Evolutionary conservation across 2,329 filamentous ascomycete species (phyloP), one percentile per base, ranked within the genome.

Genomic region (Aspergillus sojae): DNA sequence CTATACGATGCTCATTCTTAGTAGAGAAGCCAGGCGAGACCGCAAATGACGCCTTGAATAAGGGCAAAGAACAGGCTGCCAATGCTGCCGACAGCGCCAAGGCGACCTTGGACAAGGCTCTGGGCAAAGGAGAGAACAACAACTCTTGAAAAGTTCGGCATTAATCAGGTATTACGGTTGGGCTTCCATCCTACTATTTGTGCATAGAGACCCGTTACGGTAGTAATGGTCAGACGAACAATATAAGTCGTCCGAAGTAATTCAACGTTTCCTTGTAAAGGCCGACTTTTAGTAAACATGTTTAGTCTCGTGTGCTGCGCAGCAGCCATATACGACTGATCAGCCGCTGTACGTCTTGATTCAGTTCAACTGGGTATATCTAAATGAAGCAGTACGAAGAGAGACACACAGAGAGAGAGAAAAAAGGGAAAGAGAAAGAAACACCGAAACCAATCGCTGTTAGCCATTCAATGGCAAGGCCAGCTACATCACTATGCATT

Each of bases 401-500:
- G 30, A 39, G 21, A 60, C 23, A 60, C 23, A 36, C 30, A 56
- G 21, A 50, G 32, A 60, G 28, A 48, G 26, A 34, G 36, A 57
- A 43, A 36, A 48, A 36, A 26, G 21, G 55, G 52, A 53, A 54
- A 43, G 50, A 56, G n/a, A 32, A 41, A 36, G 23, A 36, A 50
- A 41, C 36, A 32, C 48, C 19, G 28, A 23, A n/a, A 34, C 48
- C 28, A 21, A 21, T 34, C 34, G 28, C 28, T 34, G 30, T 9
- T 12, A 32, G 30, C 43, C 55, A 45, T 50, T 30, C 61, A 39
- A 41, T 30, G 28, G 58, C 39, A 43, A 36, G 1, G 39, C 14
- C 57, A 36, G 43, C 66, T 72, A 80, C 78, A 80, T 80, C 58
- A 80, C 67, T 43, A 71, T 68, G 65, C 78, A 80, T 63, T 74